Evolutionary conservation across 495 filamentous ascomycete species (phyloP), one percentile per base, ranked within the genome.

Genomic region (Usnea hakonensis): DNA sequence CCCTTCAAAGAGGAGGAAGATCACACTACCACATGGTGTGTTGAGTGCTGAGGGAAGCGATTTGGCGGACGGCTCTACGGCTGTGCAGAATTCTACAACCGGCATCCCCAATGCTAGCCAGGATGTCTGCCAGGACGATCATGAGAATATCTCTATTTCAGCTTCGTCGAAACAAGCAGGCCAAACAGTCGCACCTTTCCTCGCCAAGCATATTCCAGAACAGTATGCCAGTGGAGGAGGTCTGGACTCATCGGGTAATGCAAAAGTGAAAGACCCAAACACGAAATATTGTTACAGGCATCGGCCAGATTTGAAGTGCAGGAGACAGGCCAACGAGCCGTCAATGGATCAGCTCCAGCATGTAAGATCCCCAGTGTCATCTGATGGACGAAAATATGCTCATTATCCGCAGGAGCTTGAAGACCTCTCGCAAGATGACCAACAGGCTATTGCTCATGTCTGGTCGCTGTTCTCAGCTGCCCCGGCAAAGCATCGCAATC

Each of bases 391-490:
- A 50, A 28, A 50, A 14, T 50, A 50, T 30, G 26, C 46, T 50
- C 46, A 50, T 26, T 30, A 5, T 17, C 26, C 19, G 26, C 17
- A 50, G 46, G 89, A 93, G 67, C 82, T 98, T 55, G 86, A 93
- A 75, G 84, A 84, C 35, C 82, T 97, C 13, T 85, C 91, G 13
- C 81, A 87, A 55, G 82, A 82, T 53, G 93, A 95, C 67, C 91
- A 95, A 72, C 91, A 97, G 75, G 91, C 87, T 62, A 96, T 99
- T 64, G 87, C 90, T 13, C 92, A 96, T 72, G 76, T 97, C 53
- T 99, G 94, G 94, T 96, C 93, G 0, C 76, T 97, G 28, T 99
- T 97, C 77, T 97, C 94, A 10, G 95, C 94, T 28, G 91, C 95
- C 5, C 95, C 94, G 3, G 80, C 90, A 3, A 96, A 95, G 66